Percentiles rank a stretch among this genome's conserved stretches.
Conservation (phyloP, 2,329 filamentous ascomycete genomes). For the Metarhizium sp. region DNA sequence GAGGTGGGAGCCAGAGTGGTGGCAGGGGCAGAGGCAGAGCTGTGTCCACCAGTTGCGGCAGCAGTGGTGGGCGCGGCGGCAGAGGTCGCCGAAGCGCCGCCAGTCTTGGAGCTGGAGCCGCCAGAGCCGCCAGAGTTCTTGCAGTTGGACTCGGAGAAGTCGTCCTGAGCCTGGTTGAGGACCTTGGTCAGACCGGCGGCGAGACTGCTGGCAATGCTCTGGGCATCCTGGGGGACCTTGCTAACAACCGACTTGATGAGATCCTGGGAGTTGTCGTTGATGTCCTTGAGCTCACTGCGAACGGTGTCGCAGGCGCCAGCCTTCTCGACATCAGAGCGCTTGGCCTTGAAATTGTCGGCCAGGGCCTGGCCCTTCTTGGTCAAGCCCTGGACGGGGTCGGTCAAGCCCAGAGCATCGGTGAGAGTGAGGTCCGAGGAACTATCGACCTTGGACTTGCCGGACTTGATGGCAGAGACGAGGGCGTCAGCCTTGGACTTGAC, state of each 20-base stretch:
- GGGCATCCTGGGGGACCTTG: constrained; percentile 20
- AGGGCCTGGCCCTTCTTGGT: constrained; percentile 17
- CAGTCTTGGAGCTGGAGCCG: not conserved
- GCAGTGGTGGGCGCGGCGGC: not conserved
- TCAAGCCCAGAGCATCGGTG: constrained; percentile 10
- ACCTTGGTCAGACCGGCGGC: constrained; percentile 14
- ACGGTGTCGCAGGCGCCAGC: constrained; percentile 18
- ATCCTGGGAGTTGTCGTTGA: constrained; percentile 14
- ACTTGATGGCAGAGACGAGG: constrained; percentile 11
- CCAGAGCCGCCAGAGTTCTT: constrained; percentile 11
- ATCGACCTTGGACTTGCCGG: constrained; percentile 10
- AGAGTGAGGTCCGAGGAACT: constrained; percentile 8
- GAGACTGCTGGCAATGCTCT: constrained; percentile 17
- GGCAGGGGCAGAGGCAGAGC: not conserved
- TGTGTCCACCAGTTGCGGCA: too few species aligned
- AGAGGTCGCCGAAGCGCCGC: not conserved
- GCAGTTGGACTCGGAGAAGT: constrained; percentile 21
- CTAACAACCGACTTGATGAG: constrained; percentile 20
- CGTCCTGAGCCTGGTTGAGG: constrained; percentile 13
- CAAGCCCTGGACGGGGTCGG: constrained; percentile 11
- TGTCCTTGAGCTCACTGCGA: constrained; percentile 13
- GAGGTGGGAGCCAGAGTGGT: constrained; percentile 3
- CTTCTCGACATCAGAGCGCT: constrained; percentile 18
- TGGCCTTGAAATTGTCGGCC: constrained; percentile 14
- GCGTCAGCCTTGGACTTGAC: constrained; percentile 13